Evolutionary conservation across 495 filamentous ascomycete species (phyloP), one percentile per base, ranked within the genome.

Genomic region (Parathielavia appendiculata): DNA sequence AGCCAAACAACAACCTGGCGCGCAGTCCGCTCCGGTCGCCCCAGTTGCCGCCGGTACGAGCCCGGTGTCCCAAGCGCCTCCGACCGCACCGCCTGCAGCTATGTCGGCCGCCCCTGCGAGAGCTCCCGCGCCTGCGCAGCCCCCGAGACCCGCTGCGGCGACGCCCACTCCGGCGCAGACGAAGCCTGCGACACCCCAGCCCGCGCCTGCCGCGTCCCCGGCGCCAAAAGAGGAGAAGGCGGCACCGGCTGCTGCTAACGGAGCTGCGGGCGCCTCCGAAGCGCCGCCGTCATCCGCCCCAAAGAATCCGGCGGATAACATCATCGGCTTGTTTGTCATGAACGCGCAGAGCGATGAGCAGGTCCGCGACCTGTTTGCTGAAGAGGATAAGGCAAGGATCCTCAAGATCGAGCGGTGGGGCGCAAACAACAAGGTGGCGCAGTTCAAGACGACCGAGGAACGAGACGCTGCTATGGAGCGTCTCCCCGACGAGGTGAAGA

Each of bases 251-350:
- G 63, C 74, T 16, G 65, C 78, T 1, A 83, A 83, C 49, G 81
- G 81, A 44, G 69, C 74, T 8, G 67, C 75, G 0, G 81, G 79
- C 44, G 79, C 72, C 4, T 71, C 79, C n/a, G 79, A 76, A 17
- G 56, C 70, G 5, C 70, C 59, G 1, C 66, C 75, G 5, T 78
- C 79, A 4, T 75, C 78, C 22, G 75, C 69, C 0, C 69, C 75
- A 19, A 75, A 77, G 59, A 67, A 63, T 26, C 58, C 73, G 13
- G 70, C 73, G 0, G 74, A 79, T 26, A 74, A 71, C 51, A 80
- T 85, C 65, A 86, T 88, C 58, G 91, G 86, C 20, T 80, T 99
- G 3, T 97, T 96, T 69, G 80, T 97, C 16, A 85, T 85, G 70
- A 88, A 89, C 54, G 81, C 90, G 26, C 85, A 85, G 46, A 86